These are phyloP conservation scores for Discostella pseudostelligera DNA, from an alignment of 108 stramenopile genomes.

Conservation along the genomic window DNA sequence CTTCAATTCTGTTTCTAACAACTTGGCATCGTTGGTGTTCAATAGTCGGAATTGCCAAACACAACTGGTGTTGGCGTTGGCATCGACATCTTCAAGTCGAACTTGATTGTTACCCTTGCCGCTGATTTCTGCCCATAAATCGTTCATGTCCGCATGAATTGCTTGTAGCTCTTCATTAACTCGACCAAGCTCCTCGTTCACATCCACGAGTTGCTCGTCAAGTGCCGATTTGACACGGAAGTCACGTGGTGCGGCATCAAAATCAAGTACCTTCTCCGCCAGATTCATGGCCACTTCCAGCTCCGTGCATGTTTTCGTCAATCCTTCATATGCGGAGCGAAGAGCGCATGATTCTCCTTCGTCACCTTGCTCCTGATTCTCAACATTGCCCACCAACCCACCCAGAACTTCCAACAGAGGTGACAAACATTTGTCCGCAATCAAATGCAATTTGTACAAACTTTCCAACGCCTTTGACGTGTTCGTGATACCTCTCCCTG, in stretches of 20 bases:
- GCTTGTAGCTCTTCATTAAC: conserved; percentile 67
- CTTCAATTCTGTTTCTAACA: conserved; percentile 34
- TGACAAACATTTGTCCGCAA: conserved; percentile 66
- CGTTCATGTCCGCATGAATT: conserved; percentile 66
- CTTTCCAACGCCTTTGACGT: conserved; percentile 69
- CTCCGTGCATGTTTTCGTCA: conserved; percentile 35
- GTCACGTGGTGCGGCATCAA: conserved; percentile 83
- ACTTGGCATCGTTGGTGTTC: conserved; percentile 73
- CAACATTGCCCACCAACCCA: conserved; percentile 14
- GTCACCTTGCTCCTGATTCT: conserved; percentile 5
- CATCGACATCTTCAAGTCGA: conserved; percentile 60
- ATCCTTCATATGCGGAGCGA: conserved; percentile 13
- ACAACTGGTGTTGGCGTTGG: conserved; percentile 45
- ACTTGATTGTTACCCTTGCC: conserved; percentile 55
- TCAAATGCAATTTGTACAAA: conserved; percentile 72
- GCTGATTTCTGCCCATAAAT: conserved; percentile 55
- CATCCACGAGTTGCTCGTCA: conserved; percentile 64
- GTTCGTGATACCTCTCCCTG: conserved; percentile 19
- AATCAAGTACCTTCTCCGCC: conserved; percentile 74
- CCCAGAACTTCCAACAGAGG: conserved; percentile 53
- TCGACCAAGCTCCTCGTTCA: conserved; percentile 65
- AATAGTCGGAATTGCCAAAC: conserved; percentile 81
- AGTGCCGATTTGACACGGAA: conserved; percentile 73
- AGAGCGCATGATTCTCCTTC: conserved; percentile 21
- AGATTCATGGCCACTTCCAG: conserved; percentile 46